Conservation (phyloP, 1,284 basidiomycete genomes). For the Moesziomyces globuligerus region DNA sequence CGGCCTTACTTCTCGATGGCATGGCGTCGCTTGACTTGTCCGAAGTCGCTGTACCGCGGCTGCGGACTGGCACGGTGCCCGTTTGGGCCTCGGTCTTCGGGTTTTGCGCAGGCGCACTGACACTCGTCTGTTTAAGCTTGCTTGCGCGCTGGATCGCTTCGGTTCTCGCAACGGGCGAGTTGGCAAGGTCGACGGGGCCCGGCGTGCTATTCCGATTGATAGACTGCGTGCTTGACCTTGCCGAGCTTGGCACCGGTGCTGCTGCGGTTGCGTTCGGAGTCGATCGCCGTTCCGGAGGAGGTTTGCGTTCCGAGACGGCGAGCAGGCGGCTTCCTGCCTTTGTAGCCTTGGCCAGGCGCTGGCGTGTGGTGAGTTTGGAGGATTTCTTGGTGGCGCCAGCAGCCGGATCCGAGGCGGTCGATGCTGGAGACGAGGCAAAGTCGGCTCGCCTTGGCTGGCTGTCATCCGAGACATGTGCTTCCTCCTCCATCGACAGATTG, state of each 20-base stretch:
- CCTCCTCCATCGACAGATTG: neutral
- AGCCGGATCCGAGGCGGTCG: conserved; percentile 13
- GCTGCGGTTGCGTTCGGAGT: neutral
- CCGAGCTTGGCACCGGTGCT: conserved; percentile 9
- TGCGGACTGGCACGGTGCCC: no score
- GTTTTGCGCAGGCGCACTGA: no score
- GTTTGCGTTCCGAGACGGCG: conserved; percentile 19
- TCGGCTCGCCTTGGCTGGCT: neutral
- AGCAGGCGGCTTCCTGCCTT: conserved; percentile 41
- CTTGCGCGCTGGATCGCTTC: no score
- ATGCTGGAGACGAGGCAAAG: conserved; percentile 9
- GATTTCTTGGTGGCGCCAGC: conserved; percentile 15
- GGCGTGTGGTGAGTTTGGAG: conserved; percentile 40
- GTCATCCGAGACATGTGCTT: conserved; percentile 5
- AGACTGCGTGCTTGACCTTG: neutral
- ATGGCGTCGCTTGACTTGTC: neutral
- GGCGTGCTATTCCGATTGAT: no score
- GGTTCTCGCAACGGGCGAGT: no score
- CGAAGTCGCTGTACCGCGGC: neutral
- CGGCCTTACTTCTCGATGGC: neutral
- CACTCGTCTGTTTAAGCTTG: no score
- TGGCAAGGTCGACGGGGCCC: no score
- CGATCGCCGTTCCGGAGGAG: conserved; percentile 16
- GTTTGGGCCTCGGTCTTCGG: no score
- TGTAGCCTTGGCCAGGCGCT: conserved; percentile 45